A percentile compares a stretch with the other conserved stretches of the same genome.
phyloP scores from a whole-genome alignment of 805 yeast species.

The Lachancea cidri region DNA sequence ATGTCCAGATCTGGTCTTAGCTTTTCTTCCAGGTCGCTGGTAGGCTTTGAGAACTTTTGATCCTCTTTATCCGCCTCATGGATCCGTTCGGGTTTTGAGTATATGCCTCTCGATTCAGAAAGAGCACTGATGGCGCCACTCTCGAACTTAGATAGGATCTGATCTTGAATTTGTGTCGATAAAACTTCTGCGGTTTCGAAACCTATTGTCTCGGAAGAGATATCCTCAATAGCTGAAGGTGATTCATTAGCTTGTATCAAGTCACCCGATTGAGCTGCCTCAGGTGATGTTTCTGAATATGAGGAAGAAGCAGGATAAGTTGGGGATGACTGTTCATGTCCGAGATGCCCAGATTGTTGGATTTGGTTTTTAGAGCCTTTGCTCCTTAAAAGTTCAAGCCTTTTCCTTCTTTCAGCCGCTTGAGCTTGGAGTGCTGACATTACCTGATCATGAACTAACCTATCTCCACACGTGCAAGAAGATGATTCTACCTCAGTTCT shows the following conservation, averaged over 20 bases:
- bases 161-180: conserved; percentile 1
- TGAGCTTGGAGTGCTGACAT: conserved; percentile 26
- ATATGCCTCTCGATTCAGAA: not conserved
- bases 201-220: not conserved
- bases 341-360: too few relatives aligned
- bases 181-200: conserved; percentile 1
- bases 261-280: too few relatives aligned
- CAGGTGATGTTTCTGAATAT: not conserved
- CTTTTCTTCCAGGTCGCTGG: conserved; percentile 33
- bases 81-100: conserved; percentile 2
- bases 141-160: not conserved
- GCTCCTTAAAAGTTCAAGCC: conserved; percentile 23
- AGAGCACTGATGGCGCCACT: not conserved
- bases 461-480: too few relatives aligned
- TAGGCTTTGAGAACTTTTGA: not conserved
- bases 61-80: not conserved
- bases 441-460: too few relatives aligned
- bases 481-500: too few relatives aligned
- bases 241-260: not conserved
- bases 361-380: conserved; percentile 15
- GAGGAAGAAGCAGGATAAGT: too few relatives aligned
- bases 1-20: conserved; percentile 35
- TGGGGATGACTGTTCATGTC: too few relatives aligned
- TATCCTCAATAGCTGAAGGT: not conserved
- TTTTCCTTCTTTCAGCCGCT: conserved; percentile 28